These are phyloP conservation scores for Thraustochytrium striatum DNA, from an alignment of 352 stramenopile species.

Conservation along the genomic window DNA sequence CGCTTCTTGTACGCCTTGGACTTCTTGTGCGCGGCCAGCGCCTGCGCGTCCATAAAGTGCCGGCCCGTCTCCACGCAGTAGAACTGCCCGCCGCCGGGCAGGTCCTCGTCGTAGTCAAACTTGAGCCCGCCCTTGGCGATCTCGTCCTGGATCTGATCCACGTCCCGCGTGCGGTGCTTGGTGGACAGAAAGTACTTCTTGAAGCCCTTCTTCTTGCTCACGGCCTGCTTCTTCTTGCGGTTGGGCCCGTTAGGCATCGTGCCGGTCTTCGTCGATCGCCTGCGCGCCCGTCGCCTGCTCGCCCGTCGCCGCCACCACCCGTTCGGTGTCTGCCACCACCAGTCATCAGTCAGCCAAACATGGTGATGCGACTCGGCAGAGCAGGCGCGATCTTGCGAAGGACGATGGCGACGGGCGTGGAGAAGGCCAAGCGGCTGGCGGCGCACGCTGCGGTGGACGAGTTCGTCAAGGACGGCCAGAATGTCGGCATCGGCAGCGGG, in stretches of 20 bases:
- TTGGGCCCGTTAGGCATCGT: conserved; percentile 26
- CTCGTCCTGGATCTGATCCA: conserved; percentile 72
- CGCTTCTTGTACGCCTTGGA: conserved; percentile 69
- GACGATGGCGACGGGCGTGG: conserved; percentile 26
- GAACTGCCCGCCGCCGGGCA: conserved; percentile 72
- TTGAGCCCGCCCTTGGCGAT: conserved; percentile 59
- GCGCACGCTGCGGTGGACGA: conserved; percentile 81
- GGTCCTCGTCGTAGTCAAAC: conserved; percentile 70
- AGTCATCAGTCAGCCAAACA: too few species aligned
- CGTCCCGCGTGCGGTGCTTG: conserved; percentile 63
- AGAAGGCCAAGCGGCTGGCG: conserved; percentile 55
- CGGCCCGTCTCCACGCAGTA: conserved; percentile 69
- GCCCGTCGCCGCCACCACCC: too few species aligned
- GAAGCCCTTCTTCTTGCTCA: conserved; percentile 49
- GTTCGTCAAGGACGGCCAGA: conserved; percentile 85
- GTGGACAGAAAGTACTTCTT: conserved; percentile 49
- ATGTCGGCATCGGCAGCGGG: conserved; percentile 94
- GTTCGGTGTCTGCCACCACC: too few species aligned
- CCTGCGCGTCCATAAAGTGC: conserved; percentile 67
- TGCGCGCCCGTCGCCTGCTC: too few species aligned
- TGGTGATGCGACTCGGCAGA: too few species aligned
- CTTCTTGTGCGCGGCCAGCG: conserved; percentile 71
- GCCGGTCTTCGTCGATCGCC: not conserved
- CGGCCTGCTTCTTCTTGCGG: conserved; percentile 16
- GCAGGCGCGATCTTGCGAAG: too few species aligned